Conservation (phyloP, 441 rosid genomes). For the Theobroma grandiflorum region DNA sequence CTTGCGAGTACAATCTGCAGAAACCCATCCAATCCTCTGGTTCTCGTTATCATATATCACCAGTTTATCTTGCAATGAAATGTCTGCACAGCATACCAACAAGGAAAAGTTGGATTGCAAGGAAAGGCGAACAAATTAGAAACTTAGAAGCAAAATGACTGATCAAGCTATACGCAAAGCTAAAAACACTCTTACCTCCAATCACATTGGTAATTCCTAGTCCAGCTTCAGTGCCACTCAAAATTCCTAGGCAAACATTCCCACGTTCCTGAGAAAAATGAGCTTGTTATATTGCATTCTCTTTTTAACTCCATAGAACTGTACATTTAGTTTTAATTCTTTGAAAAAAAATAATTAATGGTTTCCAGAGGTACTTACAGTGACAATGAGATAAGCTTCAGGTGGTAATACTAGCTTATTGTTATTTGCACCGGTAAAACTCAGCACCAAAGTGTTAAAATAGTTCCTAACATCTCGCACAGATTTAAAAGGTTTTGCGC, state of each 20-base stretch:
- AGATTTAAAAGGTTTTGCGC: constrained; percentile 45
- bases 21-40: constrained; percentile 27
- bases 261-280: constrained; percentile 48
- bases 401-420: constrained; percentile 56
- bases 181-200: constrained; percentile 41
- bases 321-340: neutral
- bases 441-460: constrained; percentile 55
- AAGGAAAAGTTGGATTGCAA: neutral
- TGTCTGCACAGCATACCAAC: constrained; percentile 13
- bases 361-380: constrained; percentile 45
- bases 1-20: constrained; percentile 15
- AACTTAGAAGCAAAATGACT: neutral
- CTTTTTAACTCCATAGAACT: neutral
- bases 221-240: constrained; percentile 53
- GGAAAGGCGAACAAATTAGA: neutral
- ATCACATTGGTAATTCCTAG: constrained; percentile 38
- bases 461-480: constrained; percentile 47
- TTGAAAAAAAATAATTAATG: neutral
- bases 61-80: constrained; percentile 25
- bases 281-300: neutral
- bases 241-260: constrained; percentile 68
- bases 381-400: constrained; percentile 60
- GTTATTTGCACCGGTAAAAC: constrained; percentile 47
- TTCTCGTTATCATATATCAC: constrained; percentile 26
- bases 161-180: neutral